Evolutionary conservation across 2,329 filamentous ascomycete species (phyloP), one percentile per base, ranked within the genome.

Genomic region (Colletotrichum zoysiae): DNA sequence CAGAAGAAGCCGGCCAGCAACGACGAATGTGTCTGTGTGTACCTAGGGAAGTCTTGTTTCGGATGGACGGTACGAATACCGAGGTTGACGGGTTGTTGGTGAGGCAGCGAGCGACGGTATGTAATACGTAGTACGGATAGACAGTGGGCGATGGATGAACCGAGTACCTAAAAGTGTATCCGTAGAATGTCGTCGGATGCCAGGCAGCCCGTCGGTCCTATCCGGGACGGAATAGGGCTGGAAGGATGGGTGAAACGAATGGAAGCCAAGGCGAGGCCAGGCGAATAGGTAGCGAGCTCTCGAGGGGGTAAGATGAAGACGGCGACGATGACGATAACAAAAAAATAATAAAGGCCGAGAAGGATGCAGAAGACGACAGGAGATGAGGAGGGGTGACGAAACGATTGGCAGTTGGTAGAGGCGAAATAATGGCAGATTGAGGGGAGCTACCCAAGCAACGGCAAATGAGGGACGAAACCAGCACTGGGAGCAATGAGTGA

Each of bases 371-470:
- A 51, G 59, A 55, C 56, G 38, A 46, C 55, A 48, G 60, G 70
- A 72, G 70, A 72, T 70, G 60, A 70, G 66, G 38, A 64, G 59
- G 58, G 65, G 65, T 51, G 48, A 57, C n/a, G 48, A 64, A 48
- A 66, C 56, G 35, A 55, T 63, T 44, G 58, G 65, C 65, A 64
- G 68, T 69, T 63, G 69, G 65, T 20, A 70, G 55, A 70, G 48
- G 35, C 70, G 70, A 72, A 65, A 72, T 72, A 65, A 72, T 60
- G 70, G 65, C 55, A 72, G 70, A 65, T 70, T 72, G 70, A 50
- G 50, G 26, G 55, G 61, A 70, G 65, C 65, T 33, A 60, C 61
- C 56, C 56, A 67, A 70, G 63, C 56, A 70, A 50, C 67, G 60
- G 70, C 53, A 72, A 65, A 72, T 70, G 70, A 65, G 65, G 35